Base-by-base conservation (phyloP, 192 early-diverging fungal species). In the Paraglomus brasilianum region DNA sequence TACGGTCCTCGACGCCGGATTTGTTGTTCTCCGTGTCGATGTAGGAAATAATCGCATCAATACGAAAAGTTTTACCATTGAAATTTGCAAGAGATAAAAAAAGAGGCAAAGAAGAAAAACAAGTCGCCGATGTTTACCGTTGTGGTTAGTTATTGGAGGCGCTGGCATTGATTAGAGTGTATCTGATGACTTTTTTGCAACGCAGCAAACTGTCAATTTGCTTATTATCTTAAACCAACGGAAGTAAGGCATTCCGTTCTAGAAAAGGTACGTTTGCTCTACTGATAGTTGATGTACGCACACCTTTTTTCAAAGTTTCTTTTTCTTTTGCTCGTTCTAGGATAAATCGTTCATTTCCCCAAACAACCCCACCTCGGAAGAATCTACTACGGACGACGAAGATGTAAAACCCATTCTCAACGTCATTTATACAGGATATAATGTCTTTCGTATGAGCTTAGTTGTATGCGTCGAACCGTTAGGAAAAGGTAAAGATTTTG, bases 201-300 rank as follows among this genome's bases (percentile, higher is more conserved):
- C 4, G 36, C n/a, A 66, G 63, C 63, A 17, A 66, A 49, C 17
- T 66, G 47, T 50, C 63, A 66, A 17, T 50, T 66, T 22, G 63
- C 63, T 9, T 66, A 66, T 36, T 66, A 66, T 66, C 41, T 66
- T 50, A 66, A 51, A 51, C 30, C 30, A 10, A 66, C 63, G 4
- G 63, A 66, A 5, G 47, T 38, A n/a, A 66, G 36, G 30, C 63
- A 66, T 50, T 66, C 63, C 0, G n/a, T 66, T 9, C 21, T 66
- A 17, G 36, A 19, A 50, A 66, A 66, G 48, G 63, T 66, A 15
- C 14, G 41, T 5, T 44, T 4, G 1, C 1, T 21, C n/a, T 17
- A 13, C 13, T 62, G 5, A 8, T 13, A 7, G 11, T 1, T 19
- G 11, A 14, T 42, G 22, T 61, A 10, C 46, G 14, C 13, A 45